phyloP scores from a whole-genome alignment of 202 grass and related monocot species.

The Musa balbisiana region DNA sequence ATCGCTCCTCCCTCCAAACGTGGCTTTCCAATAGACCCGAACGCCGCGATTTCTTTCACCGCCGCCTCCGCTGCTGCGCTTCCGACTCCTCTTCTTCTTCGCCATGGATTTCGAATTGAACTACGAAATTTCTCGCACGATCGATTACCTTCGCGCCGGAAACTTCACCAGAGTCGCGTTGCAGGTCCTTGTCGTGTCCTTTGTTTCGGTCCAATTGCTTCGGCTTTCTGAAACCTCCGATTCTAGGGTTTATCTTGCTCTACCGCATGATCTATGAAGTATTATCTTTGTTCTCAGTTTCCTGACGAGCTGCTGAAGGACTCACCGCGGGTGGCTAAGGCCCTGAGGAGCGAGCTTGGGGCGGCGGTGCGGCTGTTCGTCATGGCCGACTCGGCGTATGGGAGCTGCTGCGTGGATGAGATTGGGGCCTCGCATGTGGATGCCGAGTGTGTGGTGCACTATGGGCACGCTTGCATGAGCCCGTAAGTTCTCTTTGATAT shows the following conservation, averaged over 20 bases:
- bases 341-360: slow-evolving; percentile 14
- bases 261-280: background rate
- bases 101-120: slow-evolving; percentile 51
- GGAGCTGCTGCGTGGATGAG: slow-evolving; percentile 92
- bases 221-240: background rate
- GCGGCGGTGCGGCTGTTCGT: slow-evolving; percentile 52
- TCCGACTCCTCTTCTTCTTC: background rate
- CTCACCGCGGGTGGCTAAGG: slow-evolving; percentile 25
- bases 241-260: background rate
- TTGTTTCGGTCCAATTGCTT: background rate
- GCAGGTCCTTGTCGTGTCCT: slow-evolving; percentile 36
- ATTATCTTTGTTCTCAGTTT: slow-evolving; percentile 31
- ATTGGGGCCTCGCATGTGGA: slow-evolving; percentile 75
- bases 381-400: slow-evolving; percentile 86
- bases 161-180: slow-evolving; percentile 65
- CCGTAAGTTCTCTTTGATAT: slow-evolving; percentile 36
- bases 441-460: slow-evolving; percentile 80
- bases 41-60: too few relatives aligned
- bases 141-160: slow-evolving; percentile 40
- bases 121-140: slow-evolving; percentile 58
- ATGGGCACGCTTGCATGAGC: slow-evolving; percentile 97
- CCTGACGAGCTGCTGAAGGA: slow-evolving; percentile 90
- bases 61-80: too few relatives aligned
- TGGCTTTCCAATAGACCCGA: too few relatives aligned
- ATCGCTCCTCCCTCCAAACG: too few relatives aligned